These are phyloP conservation scores for Sutorius eximius DNA, from an alignment of 1,284 basidiomycete genomes.

Conservation along the genomic window DNA sequence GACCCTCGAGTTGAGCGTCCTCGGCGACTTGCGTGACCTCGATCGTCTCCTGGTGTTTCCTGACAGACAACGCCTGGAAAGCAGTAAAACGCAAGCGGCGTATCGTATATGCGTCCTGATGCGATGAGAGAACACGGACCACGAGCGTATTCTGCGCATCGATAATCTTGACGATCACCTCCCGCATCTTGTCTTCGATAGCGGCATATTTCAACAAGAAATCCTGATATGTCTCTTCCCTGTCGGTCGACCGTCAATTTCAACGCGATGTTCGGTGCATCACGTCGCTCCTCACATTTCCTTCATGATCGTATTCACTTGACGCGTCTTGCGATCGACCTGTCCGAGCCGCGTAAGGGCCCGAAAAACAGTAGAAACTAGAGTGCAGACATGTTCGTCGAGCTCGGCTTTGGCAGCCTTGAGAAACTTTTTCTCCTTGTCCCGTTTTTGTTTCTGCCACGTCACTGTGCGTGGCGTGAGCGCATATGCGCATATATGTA, in stretches of 20 bases:
- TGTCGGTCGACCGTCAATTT: conserved; percentile 1
- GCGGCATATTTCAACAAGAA: conserved; percentile 28
- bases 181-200: conserved; percentile 32
- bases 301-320: conserved; percentile 22
- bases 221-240: conserved; percentile 28
- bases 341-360: conserved; percentile 2
- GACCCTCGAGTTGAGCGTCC: conserved; percentile 25
- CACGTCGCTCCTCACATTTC: conserved; percentile 24
- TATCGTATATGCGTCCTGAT: background rate
- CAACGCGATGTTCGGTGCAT: conserved; percentile 4
- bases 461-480: conserved; percentile 28
- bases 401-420: conserved; percentile 31
- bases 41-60: conserved; percentile 28
- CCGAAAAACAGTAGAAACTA: background rate
- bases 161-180: conserved; percentile 28
- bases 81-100: background rate
- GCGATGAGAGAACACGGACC: conserved; percentile 13
- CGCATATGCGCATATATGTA: background rate
- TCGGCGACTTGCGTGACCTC: conserved; percentile 25
- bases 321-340: conserved; percentile 21
- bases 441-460: conserved; percentile 41
- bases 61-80: conserved; percentile 27
- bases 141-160: conserved; percentile 29
- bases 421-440: conserved; percentile 36
- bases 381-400: conserved; percentile 28